Evolutionary conservation across 1,284 basidiomycete species (phyloP).

Genomic region (Trichosporon sp.): DNA sequence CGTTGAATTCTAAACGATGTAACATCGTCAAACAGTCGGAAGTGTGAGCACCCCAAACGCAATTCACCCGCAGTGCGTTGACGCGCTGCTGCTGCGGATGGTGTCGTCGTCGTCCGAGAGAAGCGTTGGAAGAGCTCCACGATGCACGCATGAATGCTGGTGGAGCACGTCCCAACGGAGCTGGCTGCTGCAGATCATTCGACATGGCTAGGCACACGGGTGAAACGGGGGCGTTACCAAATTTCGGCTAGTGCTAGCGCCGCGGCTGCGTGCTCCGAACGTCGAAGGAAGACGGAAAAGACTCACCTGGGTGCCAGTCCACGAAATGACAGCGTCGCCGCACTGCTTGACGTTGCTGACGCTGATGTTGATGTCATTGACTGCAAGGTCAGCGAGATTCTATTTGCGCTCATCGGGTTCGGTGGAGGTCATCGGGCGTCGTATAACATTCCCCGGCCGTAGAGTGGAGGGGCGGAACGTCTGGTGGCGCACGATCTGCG

Average conservation of each 20-base stretch:
- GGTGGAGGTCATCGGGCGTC: not conserved
- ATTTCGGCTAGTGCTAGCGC: not conserved
- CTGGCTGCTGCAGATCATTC: not conserved
- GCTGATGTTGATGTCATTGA: constrained; percentile 38
- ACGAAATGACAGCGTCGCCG: constrained; percentile 35
- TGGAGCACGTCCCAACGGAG: not conserved
- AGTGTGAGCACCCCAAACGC: not conserved
- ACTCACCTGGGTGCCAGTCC: constrained; percentile 40
- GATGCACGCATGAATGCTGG: not conserved
- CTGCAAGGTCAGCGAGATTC: constrained; percentile 11
- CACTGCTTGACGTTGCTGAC: constrained; percentile 41
- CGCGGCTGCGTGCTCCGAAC: not conserved
- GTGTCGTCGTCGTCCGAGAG: not conserved
- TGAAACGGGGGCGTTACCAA: not conserved
- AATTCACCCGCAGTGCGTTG: not conserved
- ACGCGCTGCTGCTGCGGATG: not conserved
- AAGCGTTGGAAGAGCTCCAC: not conserved
- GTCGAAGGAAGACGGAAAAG: not conserved
- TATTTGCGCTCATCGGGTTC: not conserved
- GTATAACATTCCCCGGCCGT: not conserved
- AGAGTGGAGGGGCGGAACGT: not conserved
- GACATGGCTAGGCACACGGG: not conserved
- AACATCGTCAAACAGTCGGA: not conserved
- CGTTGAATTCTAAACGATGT: not conserved
- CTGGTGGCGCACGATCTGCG: not conserved